A percentile compares a stretch with the other conserved stretches of the same genome.
These are phyloP conservation scores for Globisporangium cylindrosporum DNA, from an alignment of 352 stramenopile species.

Conservation along the genomic window DNA sequence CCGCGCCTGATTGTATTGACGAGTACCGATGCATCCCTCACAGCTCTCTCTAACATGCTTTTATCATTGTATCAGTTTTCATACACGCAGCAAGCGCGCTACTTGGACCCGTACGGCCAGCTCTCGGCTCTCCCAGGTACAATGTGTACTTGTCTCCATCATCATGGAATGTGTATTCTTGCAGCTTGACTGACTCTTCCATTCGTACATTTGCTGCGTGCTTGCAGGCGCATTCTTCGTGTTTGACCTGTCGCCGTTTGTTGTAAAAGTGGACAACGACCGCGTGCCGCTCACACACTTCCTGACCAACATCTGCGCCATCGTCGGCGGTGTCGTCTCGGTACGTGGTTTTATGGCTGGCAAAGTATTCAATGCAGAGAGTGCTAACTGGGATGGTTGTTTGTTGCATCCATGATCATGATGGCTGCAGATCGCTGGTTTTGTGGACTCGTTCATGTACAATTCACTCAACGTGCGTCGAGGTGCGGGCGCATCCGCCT, in stretches of 20 bases:
- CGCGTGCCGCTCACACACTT: constrained; percentile 81
- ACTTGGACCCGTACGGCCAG: constrained; percentile 61
- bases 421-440: constrained; percentile 68
- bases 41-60: neutral
- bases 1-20: neutral
- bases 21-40: neutral
- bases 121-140: constrained; percentile 69
- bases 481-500: constrained; percentile 20
- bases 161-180: constrained; percentile 13
- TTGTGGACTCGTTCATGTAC: constrained; percentile 87
- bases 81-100: constrained; percentile 79
- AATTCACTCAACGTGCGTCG: constrained; percentile 70
- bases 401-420: neutral
- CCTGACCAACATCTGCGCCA: constrained; percentile 82
- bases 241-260: constrained; percentile 83
- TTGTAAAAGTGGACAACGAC: constrained; percentile 85
- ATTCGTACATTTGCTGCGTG: neutral
- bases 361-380: too few species aligned
- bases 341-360: constrained; percentile 26
- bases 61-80: constrained; percentile 45
- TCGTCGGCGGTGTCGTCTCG: constrained; percentile 80
- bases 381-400: neutral
- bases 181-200: neutral
- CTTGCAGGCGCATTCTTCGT: constrained; percentile 73
- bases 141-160: neutral